These are phyloP conservation scores for Citrus glauca DNA, from an alignment of 345 rosid genomes.

Conservation along the genomic window DNA sequence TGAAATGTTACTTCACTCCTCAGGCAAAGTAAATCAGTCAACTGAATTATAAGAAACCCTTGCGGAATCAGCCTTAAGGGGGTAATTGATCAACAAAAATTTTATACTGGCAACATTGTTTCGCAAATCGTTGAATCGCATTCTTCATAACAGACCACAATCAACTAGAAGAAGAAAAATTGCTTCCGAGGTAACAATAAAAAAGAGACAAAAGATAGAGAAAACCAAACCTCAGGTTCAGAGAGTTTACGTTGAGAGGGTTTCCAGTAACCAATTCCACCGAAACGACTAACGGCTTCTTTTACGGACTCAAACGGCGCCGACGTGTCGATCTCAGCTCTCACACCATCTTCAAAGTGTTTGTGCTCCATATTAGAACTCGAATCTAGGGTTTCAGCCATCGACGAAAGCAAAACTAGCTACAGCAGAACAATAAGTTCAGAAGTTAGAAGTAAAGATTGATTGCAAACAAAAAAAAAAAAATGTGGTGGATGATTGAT, in stretches of 20 bases:
- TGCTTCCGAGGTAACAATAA: neutral
- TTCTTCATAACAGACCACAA: too few species aligned
- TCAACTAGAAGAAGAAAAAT: neutral
- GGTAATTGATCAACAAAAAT: neutral
- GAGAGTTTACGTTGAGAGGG: constrained; percentile 41
- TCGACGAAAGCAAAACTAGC: constrained; percentile 13
- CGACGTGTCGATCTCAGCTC: constrained; percentile 83
- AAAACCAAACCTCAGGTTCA: constrained; percentile 45
- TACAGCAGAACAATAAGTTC: neutral
- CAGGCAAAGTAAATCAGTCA: neutral
- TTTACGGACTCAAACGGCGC: constrained; percentile 89
- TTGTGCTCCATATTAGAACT: constrained; percentile 15
- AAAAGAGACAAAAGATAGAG: neutral
- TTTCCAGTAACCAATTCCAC: constrained; percentile 92
- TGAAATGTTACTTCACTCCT: neutral
- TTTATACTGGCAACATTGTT: neutral
- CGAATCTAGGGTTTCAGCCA: constrained; percentile 27
- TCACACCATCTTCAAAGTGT: neutral
- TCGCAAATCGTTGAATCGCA: neutral
- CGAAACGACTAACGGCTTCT: constrained; percentile 83
- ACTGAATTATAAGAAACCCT: neutral
- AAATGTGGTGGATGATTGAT: neutral
- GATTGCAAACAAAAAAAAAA: neutral
- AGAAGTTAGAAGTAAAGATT: neutral
- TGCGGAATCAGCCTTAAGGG: neutral